Evolutionary conservation across 495 filamentous ascomycete species (phyloP).

Genomic region (Xylaria nigripes): DNA sequence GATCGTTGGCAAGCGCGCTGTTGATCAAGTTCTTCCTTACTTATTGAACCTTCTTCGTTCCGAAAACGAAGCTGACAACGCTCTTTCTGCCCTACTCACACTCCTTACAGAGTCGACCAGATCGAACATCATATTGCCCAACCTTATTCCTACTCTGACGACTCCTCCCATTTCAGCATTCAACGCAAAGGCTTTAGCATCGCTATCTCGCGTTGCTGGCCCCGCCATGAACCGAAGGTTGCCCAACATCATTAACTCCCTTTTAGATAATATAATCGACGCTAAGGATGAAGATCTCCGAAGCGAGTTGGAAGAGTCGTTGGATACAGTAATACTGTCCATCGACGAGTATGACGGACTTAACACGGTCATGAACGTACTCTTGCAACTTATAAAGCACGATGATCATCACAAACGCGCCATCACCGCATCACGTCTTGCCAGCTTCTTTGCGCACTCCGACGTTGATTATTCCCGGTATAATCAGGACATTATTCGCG

Average conservation of each 20-base stretch:
- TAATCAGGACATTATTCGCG: conserved; percentile 85
- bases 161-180: conserved; percentile 85
- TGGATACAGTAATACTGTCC: conserved; percentile 81
- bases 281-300: conserved; percentile 69
- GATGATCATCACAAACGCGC: conserved; percentile 81
- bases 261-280: conserved; percentile 84
- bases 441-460: conserved; percentile 76
- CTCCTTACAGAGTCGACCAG: conserved; percentile 87
- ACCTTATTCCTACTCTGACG: conserved; percentile 87
- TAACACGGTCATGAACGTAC: conserved; percentile 87
- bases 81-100: conserved; percentile 82
- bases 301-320: conserved; percentile 64
- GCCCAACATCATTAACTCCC: conserved; percentile 77
- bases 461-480: conserved; percentile 88
- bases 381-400: conserved; percentile 79
- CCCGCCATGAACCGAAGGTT: conserved; percentile 81
- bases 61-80: conserved; percentile 83
- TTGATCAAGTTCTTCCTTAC: conserved; percentile 90
- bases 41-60: conserved; percentile 78
- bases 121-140: conserved; percentile 92
- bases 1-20: conserved; percentile 82
- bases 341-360: conserved; percentile 95
- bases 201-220: conserved; percentile 82
- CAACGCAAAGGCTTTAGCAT: conserved; percentile 89
- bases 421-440: conserved; percentile 68